These are phyloP conservation scores for Pythium pectinolyticum DNA, from an alignment of 352 stramenopile species.

Conservation along the genomic window DNA sequence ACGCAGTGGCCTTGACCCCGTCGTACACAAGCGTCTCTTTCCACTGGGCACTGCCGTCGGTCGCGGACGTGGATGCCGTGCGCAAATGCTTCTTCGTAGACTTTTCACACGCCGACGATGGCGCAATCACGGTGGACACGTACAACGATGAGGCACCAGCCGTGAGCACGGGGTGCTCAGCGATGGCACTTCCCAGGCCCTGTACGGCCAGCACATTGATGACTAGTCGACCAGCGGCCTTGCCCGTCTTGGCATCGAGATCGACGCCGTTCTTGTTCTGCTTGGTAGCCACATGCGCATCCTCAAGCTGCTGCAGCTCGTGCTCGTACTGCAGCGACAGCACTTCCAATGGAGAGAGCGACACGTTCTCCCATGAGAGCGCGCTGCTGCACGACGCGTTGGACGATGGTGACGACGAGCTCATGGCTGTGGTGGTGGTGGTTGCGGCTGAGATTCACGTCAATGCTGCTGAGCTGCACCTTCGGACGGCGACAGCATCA, in stretches of 20 bases:
- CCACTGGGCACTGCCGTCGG: conserved; percentile 41
- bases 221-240: conserved; percentile 49
- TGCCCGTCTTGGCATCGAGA: conserved; percentile 49
- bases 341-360: conserved; percentile 69
- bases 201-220: conserved; percentile 56
- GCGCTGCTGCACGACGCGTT: conserved; percentile 52
- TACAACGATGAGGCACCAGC: conserved; percentile 38
- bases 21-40: conserved; percentile 56
- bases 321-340: conserved; percentile 71
- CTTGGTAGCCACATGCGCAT: conserved; percentile 35
- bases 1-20: conserved; percentile 65
- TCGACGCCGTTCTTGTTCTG: conserved; percentile 85
- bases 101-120: conserved; percentile 66
- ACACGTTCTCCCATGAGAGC: conserved; percentile 78
- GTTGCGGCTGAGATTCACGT: conserved; percentile 7
- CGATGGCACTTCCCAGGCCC: conserved; percentile 34
- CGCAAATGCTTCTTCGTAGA: conserved; percentile 67
- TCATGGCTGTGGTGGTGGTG: conserved; percentile 34
- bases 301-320: conserved; percentile 59
- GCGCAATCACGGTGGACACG: conserved; percentile 61
- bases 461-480: conserved; percentile 15
- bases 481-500: too few species aligned
- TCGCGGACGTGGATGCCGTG: conserved; percentile 28
- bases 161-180: conserved; percentile 35
- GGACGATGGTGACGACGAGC: conserved; percentile 34